Percentiles rank a stretch among this genome's conserved stretches.
Conservation (phyloP, 2,329 filamentous ascomycete genomes). For the Colletotrichum liriopes region DNA sequence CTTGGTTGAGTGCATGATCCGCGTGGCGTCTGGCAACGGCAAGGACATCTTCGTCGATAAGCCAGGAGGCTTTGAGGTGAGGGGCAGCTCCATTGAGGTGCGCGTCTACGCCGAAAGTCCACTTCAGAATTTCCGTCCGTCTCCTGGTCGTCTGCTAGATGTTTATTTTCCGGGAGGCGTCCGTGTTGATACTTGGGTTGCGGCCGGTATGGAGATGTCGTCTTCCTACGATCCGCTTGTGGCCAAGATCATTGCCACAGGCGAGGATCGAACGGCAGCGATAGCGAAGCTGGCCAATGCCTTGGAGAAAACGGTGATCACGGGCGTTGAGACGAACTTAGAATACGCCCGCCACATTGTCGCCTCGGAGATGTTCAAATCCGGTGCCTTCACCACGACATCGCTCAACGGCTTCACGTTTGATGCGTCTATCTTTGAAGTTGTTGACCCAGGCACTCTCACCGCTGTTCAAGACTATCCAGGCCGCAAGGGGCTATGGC, state of each 20-base stretch:
- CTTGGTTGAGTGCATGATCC: slow-evolving; percentile 53
- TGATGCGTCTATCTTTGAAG: slow-evolving; percentile 51
- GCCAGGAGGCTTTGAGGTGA: slow-evolving; percentile 58
- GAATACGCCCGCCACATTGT: slow-evolving; percentile 53
- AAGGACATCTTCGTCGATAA: slow-evolving; percentile 29
- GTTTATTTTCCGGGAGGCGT: slow-evolving; percentile 71
- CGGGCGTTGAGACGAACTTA: slow-evolving; percentile 54
- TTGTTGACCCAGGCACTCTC: slow-evolving; percentile 54
- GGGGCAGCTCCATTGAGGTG: slow-evolving; percentile 79
- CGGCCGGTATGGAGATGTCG: slow-evolving; percentile 78
- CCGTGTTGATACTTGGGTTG: slow-evolving; percentile 80
- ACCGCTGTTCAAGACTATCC: slow-evolving; percentile 60
- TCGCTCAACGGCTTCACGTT: slow-evolving; percentile 52
- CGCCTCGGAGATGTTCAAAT: slow-evolving; percentile 47
- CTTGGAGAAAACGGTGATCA: slow-evolving; percentile 63
- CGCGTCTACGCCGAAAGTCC: slow-evolving; percentile 83
- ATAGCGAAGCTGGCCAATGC: slow-evolving; percentile 75
- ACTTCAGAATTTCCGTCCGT: slow-evolving; percentile 75
- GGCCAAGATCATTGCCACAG: slow-evolving; percentile 80
- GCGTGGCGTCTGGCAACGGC: slow-evolving; percentile 63
- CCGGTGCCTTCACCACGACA: slow-evolving; percentile 53
- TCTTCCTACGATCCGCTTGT: slow-evolving; percentile 85
- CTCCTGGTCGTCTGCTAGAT: slow-evolving; percentile 76
- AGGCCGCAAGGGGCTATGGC: slow-evolving; percentile 55
- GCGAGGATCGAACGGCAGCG: slow-evolving; percentile 71